phyloP scores from a whole-genome alignment of 2,329 filamentous ascomycete genomes.

The Neofusicoccum kwambonambiense region DNA sequence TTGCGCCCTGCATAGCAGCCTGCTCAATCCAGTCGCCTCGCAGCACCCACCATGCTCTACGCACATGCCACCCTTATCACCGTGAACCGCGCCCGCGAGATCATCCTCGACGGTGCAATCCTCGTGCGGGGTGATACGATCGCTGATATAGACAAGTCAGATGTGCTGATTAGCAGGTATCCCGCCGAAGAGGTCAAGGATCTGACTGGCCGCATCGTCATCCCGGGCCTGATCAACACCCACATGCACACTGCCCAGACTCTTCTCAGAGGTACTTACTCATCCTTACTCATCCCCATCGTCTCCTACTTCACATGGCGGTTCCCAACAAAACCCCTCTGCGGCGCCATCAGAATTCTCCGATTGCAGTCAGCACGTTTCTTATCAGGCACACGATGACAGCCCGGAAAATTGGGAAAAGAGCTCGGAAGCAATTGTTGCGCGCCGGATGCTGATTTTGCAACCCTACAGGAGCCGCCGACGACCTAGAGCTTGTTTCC shows the following conservation, averaged over 20 bases:
- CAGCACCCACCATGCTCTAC: conserved; percentile 41
- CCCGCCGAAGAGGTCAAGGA: conserved; percentile 32
- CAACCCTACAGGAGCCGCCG: conserved; percentile 31
- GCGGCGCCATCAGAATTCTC: background rate
- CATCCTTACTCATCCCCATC: background rate
- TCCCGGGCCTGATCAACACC: conserved; percentile 52
- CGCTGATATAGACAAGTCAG: conserved; percentile 44
- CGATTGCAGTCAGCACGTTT: background rate
- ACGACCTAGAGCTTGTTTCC: conserved; percentile 50
- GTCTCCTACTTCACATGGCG: background rate
- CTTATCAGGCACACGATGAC: too few relatives aligned
- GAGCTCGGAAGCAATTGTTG: background rate
- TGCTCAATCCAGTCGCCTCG: background rate
- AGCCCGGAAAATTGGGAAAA: background rate
- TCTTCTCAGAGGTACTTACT: conserved; percentile 44
- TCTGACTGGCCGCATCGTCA: conserved; percentile 46
- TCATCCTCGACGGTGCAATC: conserved; percentile 50
- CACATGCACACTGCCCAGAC: conserved; percentile 53
- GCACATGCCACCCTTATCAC: conserved; percentile 54
- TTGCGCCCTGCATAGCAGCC: background rate
- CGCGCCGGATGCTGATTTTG: background rate
- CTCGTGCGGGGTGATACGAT: conserved; percentile 43
- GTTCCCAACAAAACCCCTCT: background rate
- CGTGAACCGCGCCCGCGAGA: conserved; percentile 45
- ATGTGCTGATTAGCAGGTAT: conserved; percentile 30